Percentiles rank a stretch among this genome's conserved stretches.
These are phyloP conservation scores for Boletellus deceptivus DNA, from an alignment of 1,284 basidiomycete species.

Conservation along the genomic window DNA sequence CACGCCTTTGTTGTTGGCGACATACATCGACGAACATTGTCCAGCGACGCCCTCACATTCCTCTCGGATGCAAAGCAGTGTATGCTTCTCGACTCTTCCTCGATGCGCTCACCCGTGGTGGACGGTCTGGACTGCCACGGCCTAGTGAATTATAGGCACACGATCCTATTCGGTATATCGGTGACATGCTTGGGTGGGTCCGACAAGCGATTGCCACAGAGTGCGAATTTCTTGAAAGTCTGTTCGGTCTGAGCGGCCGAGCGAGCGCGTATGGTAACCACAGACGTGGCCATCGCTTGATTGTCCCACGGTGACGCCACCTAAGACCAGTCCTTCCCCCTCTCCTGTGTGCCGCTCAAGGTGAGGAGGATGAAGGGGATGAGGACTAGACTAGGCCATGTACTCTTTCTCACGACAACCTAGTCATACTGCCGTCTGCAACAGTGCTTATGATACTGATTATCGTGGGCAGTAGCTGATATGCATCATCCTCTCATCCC, in stretches of 20 bases:
- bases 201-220: constrained; percentile 92
- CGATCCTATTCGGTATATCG: constrained; percentile 93
- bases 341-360: constrained; percentile 85
- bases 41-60: constrained; percentile 75
- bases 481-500: too few species aligned
- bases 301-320: too few species aligned
- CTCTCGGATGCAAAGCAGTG: constrained; percentile 83
- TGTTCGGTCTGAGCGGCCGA: constrained; percentile 64
- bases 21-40: neutral
- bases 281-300: too few species aligned
- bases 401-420: too few species aligned
- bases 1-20: neutral
- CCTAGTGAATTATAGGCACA: constrained; percentile 98
- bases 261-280: too few species aligned
- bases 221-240: constrained; percentile 86
- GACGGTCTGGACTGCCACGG: constrained; percentile 82
- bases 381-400: too few species aligned
- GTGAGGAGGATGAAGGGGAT: constrained; percentile 46
- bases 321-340: too few species aligned
- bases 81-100: constrained; percentile 80
- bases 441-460: too few species aligned
- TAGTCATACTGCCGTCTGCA: too few species aligned
- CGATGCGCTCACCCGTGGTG: constrained; percentile 86
- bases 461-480: too few species aligned
- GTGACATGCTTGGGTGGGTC: constrained; percentile 99